Evolutionary conservation across 257 asterid species (phyloP).

Genomic region (Penstemon newberryi): DNA sequence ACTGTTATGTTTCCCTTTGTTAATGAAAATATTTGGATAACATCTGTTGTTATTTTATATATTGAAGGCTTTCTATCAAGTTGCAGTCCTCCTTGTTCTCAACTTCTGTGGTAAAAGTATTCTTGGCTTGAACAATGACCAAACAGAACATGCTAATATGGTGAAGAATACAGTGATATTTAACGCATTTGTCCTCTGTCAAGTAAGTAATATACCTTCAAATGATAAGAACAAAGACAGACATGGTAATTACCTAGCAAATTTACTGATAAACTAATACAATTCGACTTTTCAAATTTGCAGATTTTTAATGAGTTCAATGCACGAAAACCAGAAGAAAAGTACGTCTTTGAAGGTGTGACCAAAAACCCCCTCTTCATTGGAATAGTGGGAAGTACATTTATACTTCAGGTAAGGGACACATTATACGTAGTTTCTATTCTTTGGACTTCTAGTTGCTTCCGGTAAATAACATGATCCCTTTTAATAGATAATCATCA

Average conservation of each 20-base stretch:
- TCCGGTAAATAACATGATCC: conserved; percentile 24
- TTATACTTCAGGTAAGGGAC: conserved; percentile 65
- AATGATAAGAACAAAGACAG: neutral
- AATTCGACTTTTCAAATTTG: conserved; percentile 5
- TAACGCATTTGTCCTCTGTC: conserved; percentile 86
- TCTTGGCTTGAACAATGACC: conserved; percentile 53
- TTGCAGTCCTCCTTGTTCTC: conserved; percentile 67
- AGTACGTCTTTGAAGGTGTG: conserved; percentile 77
- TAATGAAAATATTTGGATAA: conserved; percentile 18
- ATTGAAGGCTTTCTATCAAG: conserved; percentile 77
- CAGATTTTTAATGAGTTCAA: conserved; percentile 89
- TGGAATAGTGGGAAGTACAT: conserved; percentile 79
- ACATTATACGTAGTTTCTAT: neutral
- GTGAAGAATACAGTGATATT: conserved; percentile 79
- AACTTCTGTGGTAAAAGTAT: conserved; percentile 62
- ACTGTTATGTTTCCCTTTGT: neutral
- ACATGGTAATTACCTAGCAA: neutral
- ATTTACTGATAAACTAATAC: conserved; percentile 6
- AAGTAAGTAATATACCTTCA: conserved; percentile 56
- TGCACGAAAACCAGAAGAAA: conserved; percentile 83
- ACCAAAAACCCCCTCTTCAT: conserved; percentile 75
- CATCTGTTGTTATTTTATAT: neutral
- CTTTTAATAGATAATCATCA: conserved; percentile 57
- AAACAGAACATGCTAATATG: conserved; percentile 53
- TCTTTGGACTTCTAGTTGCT: neutral